These are phyloP conservation scores for Globisporangium middletonii DNA, from an alignment of 352 stramenopile species.

Conservation along the genomic window DNA sequence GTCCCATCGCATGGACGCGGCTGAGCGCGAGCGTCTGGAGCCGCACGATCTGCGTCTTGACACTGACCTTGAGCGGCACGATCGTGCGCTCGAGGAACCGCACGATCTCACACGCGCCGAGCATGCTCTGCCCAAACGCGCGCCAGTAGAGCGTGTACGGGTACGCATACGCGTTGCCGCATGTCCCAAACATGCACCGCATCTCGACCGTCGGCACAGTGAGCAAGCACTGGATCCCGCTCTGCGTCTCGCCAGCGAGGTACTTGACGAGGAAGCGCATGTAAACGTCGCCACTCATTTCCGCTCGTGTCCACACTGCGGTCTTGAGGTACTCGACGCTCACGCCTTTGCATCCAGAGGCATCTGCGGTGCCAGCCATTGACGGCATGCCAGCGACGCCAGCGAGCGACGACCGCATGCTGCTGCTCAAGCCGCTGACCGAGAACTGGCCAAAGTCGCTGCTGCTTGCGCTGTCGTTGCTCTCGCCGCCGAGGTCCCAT, in stretches of 20 bases:
- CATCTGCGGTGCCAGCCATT: neutral
- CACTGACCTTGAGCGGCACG: conserved; percentile 31
- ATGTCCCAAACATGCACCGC: conserved; percentile 44
- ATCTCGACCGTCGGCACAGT: conserved; percentile 42
- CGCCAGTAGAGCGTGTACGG: conserved; percentile 60
- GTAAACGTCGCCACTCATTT: conserved; percentile 59
- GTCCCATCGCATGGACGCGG: conserved; percentile 47
- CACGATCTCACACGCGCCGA: conserved; percentile 60
- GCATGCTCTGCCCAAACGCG: conserved; percentile 59
- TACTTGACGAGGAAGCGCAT: conserved; percentile 74
- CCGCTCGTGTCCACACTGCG: conserved; percentile 41
- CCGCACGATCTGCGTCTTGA: conserved; percentile 49
- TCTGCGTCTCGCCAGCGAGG: conserved; percentile 36
- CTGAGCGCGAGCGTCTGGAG: conserved; percentile 45
- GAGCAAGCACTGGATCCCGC: conserved; percentile 47
- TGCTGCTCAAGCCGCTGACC: conserved; percentile 52
- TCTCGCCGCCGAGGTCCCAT: conserved; percentile 51
- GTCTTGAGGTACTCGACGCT: conserved; percentile 62
- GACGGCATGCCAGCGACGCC: conserved; percentile 1
- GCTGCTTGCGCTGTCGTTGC: conserved; percentile 4
- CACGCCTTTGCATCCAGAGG: conserved; percentile 24
- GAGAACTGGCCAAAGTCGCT: conserved; percentile 33
- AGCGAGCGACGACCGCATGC: conserved; percentile 21
- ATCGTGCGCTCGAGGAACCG: conserved; percentile 54
- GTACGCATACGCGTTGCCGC: conserved; percentile 5